These are phyloP conservation scores for Alternaria arbusti DNA, from an alignment of 2,329 filamentous ascomycete species.

Conservation along the genomic window DNA sequence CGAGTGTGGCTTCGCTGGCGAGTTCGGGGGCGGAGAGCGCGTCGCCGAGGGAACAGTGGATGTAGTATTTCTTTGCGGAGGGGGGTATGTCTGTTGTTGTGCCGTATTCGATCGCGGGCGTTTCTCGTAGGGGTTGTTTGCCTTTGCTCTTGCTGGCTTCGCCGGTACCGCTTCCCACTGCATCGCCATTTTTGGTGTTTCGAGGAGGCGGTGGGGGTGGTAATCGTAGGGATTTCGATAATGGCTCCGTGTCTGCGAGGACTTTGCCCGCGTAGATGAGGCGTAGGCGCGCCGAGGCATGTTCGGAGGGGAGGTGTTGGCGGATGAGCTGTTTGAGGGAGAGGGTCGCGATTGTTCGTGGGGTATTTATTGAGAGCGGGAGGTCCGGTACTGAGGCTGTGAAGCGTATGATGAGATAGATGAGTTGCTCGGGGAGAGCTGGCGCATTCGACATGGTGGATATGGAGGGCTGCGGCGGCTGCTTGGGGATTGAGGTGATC, in stretches of 20 bases:
- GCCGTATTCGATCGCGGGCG: slow-evolving; percentile 32
- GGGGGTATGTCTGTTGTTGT: slow-evolving; percentile 23
- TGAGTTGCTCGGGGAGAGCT: slow-evolving; percentile 48
- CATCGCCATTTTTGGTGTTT: slow-evolving; percentile 25
- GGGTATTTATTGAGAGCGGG: slow-evolving; percentile 73
- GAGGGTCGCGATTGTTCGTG: slow-evolving; percentile 73
- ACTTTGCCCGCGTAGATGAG: slow-evolving; percentile 91
- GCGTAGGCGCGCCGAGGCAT: slow-evolving; percentile 75
- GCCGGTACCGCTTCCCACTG: slow-evolving; percentile 18
- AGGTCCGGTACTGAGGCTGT: slow-evolving; percentile 84
- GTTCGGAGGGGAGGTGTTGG: slow-evolving; percentile 66
- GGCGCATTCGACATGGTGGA: slow-evolving; percentile 34
- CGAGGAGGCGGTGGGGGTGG: slow-evolving; percentile 61
- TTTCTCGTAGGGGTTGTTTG: slow-evolving; percentile 66
- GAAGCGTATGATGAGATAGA: slow-evolving; percentile 89
- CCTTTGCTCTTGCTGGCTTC: slow-evolving; percentile 64
- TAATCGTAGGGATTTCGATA: slow-evolving; percentile 72
- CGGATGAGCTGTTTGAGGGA: slow-evolving; percentile 85
- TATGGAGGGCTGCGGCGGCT: slow-evolving; percentile 5
- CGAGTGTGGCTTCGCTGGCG: slow-evolving; percentile 64
- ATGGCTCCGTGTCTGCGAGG: slow-evolving; percentile 73
- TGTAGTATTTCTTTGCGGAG: slow-evolving; percentile 69
- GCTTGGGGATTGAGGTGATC: not conserved
- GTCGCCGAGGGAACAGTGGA: slow-evolving; percentile 92
- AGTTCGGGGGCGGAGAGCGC: slow-evolving; percentile 73